Evolutionary conservation across 805 yeast genomes (phyloP).

Genomic region (Candida endomychidarum): DNA sequence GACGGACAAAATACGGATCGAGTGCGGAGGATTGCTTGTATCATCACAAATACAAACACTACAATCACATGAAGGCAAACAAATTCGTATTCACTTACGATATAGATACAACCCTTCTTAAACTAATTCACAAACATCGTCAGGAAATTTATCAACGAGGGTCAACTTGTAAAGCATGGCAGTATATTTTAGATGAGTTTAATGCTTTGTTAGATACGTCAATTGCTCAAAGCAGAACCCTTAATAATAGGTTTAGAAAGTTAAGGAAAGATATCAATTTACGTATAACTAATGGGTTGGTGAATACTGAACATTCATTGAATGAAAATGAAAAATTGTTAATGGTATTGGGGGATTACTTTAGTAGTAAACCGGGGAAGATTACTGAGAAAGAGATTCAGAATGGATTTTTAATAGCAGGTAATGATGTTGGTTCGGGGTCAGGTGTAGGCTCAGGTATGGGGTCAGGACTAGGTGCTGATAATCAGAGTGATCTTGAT

Average conservation of each 20-base stretch:
- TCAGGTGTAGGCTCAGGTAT: too few relatives aligned
- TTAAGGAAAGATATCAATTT: slow-evolving; percentile 22
- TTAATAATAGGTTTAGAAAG: slow-evolving; percentile 24
- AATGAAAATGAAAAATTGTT: slow-evolving; percentile 24
- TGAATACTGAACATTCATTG: slow-evolving; percentile 10
- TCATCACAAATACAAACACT: too few relatives aligned
- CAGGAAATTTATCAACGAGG: slow-evolving; percentile 28
- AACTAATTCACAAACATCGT: slow-evolving; percentile 19
- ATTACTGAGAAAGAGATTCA: slow-evolving; percentile 12
- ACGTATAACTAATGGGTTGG: slow-evolving; percentile 12
- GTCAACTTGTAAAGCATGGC: slow-evolving; percentile 27
- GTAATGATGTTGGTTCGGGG: too few relatives aligned
- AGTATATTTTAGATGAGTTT: slow-evolving; percentile 21
- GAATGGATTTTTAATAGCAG: slow-evolving; percentile 8
- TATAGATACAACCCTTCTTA: slow-evolving; percentile 22
- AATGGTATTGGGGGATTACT: slow-evolving; percentile 18
- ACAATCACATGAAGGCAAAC: neutral
- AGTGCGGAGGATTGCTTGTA: too few relatives aligned
- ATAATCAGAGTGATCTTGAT: too few relatives aligned
- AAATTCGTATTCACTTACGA: slow-evolving; percentile 27
- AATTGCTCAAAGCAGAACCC: slow-evolving; percentile 26
- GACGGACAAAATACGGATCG: too few relatives aligned
- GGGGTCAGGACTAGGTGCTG: too few relatives aligned
- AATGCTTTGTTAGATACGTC: slow-evolving; percentile 18
- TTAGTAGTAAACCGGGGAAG: slow-evolving; percentile 12